Base-by-base conservation (phyloP, 1,284 basidiomycete species). In the Exobasidium cylindrosporum region DNA sequence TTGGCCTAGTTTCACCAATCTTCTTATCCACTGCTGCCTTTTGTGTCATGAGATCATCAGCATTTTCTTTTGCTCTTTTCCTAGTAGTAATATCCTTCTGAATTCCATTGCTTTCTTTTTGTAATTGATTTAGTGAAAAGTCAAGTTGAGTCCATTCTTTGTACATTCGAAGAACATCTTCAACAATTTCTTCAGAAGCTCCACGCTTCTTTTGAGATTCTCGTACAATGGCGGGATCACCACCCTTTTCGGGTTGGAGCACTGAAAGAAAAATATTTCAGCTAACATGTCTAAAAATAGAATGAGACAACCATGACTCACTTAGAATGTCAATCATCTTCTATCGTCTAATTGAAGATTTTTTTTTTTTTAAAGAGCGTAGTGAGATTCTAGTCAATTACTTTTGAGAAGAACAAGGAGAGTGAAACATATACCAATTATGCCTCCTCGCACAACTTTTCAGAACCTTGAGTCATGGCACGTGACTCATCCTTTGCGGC, bases 71-170 rank as follows among this genome's bases (percentile, higher is more conserved):
- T 29, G 73, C 91, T 87, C 95, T 97, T 82, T 92, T 96, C 86
- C 94, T 96, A 2, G 86, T 84, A 3, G 87, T 89, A 78, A 98
- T 97, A 81, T 95, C 87, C 81, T 97, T 97, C 83, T 97, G 93
- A 7, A 93, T 84, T 11, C 87, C 86, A 77, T 97, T 97, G 62
- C 91, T 87, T 72, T 92, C 86, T 79, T 93, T 91, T 77, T 88
- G 86, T 54, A 90, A 82, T 29, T 83, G 84, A 76, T 91, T 91
- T 45, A 87, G 84, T 64, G 95, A 89, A 78, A 87, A 97, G 77
- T 92, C 89, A 84, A 90, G 92, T 91, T 75, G 46, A 10, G 90
- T 89, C 93, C 93, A 96, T 73, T 92, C 87, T 56, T 87, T 84
- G 82, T 97, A 97, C 86, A 96, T 88, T 73, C 86, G 86, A 67